phyloP scores from a whole-genome alignment of 495 filamentous ascomycete species.

The Trichoderma asperelloides region DNA sequence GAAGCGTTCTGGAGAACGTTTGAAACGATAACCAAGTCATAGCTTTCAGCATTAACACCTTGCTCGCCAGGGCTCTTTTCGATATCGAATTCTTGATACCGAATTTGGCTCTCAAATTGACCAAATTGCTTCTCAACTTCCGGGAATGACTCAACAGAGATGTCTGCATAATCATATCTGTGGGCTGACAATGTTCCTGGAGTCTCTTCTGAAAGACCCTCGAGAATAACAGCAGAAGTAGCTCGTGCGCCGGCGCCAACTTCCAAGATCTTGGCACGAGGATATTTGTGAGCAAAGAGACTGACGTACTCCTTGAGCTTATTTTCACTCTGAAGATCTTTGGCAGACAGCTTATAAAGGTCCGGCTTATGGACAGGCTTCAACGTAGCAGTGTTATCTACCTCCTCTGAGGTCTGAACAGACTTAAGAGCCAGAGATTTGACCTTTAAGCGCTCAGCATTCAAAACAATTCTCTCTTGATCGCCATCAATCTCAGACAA shows the following conservation, averaged over 20 bases:
- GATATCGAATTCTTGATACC: constrained; percentile 40
- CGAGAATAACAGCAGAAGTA: background rate
- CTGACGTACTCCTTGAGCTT: background rate
- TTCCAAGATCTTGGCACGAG: constrained; percentile 15
- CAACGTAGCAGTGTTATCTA: too few relatives aligned
- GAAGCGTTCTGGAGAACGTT: constrained; percentile 42
- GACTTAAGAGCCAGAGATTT: too few relatives aligned
- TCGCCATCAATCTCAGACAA: too few relatives aligned
- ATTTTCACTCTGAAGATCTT: too few relatives aligned
- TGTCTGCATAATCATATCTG: constrained; percentile 21
- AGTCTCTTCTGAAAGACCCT: constrained; percentile 21
- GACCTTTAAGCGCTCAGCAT: too few relatives aligned
- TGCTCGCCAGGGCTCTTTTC: constrained; percentile 36
- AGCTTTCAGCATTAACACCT: constrained; percentile 35
- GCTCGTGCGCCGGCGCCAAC: constrained; percentile 14
- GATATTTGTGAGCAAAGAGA: background rate
- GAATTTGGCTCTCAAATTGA: constrained; percentile 26
- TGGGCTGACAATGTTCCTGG: constrained; percentile 47
- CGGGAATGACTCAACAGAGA: constrained; percentile 35
- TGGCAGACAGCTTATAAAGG: too few relatives aligned
- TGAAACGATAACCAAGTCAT: constrained; percentile 45
- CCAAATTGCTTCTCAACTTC: constrained; percentile 27
- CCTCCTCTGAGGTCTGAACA: too few relatives aligned
- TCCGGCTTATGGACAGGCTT: too few relatives aligned
- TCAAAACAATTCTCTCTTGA: too few relatives aligned